Evolutionary conservation across 129 eudicot species (phyloP), one percentile per base, ranked within the genome.

Genomic region (Lactuca saligna): DNA sequence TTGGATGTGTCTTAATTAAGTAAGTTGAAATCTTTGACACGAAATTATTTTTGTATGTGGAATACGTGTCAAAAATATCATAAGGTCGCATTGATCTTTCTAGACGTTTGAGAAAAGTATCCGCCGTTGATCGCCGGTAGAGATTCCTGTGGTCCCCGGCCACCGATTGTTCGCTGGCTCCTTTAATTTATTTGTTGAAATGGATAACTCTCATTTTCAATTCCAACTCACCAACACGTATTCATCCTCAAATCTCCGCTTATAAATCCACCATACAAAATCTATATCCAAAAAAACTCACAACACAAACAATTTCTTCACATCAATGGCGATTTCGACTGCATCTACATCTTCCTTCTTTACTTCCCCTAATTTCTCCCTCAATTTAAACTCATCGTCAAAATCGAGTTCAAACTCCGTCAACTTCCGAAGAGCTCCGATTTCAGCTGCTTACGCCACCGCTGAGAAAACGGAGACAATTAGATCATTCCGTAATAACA

Each of bases 361-460:
- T 11, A 61, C 71, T 6, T 50, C 71, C 71, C 33, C 78, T 15
- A 77, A 69, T 53, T 55, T 70, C 61, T 8, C 66, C 69, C 29
- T 33, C 50, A 54, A 41, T 13, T 48, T 33, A 5, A 5, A 17
- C 37, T 7, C 61, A 29, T 44, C 66, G 3, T 2, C 79, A 57
- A 44, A 63, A 6, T 50, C 79, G 13, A 16, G 34, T 34, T 38
- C 76, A 17, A 12, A n/a, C 48, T 34, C 35, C 5, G 53, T 68
- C 15, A 58, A 37, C 14, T 78, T 56, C 69, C 68, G 72, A 7
- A 66, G 33, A 17, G 14, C 80, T 20, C 69, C 46, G 3, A 57
- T 80, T 37, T 74, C 81, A 10, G 82, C 82, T n/a, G 78, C 74
- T 5, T 81, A 60, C 73, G 77, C 80, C 64, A 79, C 82, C 15